Conservation (phyloP, 176 grass and related monocot species). For the Panicum miliaceum region DNA sequence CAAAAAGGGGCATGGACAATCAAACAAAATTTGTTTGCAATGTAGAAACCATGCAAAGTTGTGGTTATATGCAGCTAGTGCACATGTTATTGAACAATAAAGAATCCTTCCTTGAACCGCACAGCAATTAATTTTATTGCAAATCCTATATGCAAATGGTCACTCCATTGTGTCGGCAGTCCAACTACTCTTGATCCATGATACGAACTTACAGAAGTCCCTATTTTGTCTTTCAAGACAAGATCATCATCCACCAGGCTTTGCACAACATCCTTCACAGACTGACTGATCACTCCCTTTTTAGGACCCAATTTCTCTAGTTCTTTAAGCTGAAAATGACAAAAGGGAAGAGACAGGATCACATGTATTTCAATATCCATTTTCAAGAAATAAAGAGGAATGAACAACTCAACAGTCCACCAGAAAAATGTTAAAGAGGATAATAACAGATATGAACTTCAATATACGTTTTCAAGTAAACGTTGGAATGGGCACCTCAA, state of each 20-base stretch:
- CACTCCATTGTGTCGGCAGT: no score
- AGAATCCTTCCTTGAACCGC: constrained; percentile 8
- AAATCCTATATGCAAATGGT: no score
- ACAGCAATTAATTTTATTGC: no score
- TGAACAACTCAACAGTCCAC: not conserved
- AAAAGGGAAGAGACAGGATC: not conserved
- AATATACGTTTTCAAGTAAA: constrained; percentile 11
- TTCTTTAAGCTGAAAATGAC: constrained; percentile 77
- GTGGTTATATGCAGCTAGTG: not conserved
- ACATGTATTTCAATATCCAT: not conserved
- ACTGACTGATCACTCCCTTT: constrained; percentile 96
- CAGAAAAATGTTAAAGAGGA: not conserved
- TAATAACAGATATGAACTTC: not conserved
- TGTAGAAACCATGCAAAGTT: not conserved
- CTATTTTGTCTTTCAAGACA: constrained; percentile 98
- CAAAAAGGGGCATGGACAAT: not conserved
- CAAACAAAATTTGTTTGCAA: constrained; percentile 10
- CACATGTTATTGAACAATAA: constrained; percentile 1
- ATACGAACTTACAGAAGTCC: constrained; percentile 75
- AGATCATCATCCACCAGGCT: constrained; percentile 98
- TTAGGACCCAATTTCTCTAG: constrained; percentile 96
- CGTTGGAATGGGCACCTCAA: not conserved
- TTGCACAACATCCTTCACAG: constrained; percentile 97
- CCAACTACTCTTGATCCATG: no score
- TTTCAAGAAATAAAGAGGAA: not conserved